Conservation (phyloP, 345 rosid species). For the Eucalyptus erythrocorys region DNA sequence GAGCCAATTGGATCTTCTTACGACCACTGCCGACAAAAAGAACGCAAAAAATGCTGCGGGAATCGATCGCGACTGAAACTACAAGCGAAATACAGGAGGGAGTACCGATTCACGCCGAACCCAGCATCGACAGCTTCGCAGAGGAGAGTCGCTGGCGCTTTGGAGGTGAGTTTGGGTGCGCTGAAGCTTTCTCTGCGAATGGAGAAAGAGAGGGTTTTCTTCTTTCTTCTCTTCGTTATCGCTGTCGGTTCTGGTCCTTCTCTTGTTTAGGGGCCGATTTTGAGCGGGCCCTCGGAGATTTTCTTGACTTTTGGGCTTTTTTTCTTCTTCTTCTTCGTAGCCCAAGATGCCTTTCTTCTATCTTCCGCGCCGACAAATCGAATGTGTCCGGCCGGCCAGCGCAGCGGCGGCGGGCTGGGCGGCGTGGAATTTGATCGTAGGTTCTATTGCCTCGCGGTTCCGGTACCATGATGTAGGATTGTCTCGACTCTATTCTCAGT, state of each 20-base stretch:
- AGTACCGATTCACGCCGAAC: not conserved
- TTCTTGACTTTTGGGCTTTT: not conserved
- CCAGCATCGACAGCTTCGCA: not conserved
- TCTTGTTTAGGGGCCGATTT: not conserved
- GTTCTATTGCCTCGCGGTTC: not conserved
- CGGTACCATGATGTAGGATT: not conserved
- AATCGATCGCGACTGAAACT: not conserved
- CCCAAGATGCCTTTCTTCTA: not conserved
- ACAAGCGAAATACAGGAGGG: not conserved
- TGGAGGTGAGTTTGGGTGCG: not conserved
- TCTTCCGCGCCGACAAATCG: not conserved
- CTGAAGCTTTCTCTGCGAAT: not conserved
- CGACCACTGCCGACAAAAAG: not conserved
- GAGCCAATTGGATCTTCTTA: not conserved
- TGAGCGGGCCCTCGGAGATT: not conserved
- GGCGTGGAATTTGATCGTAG: not conserved
- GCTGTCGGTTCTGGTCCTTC: not conserved
- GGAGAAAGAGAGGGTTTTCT: not conserved
- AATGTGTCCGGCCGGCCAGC: not conserved
- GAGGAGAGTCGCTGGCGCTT: not conserved
- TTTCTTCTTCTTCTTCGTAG: not conserved
- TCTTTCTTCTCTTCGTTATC: not conserved
- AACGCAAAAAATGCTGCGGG: not conserved
- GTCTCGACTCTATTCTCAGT: accelerated
- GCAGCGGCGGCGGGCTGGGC: not conserved